Conservation (phyloP, 2,329 filamentous ascomycete species). For the Ascomycota sp. region DNA sequence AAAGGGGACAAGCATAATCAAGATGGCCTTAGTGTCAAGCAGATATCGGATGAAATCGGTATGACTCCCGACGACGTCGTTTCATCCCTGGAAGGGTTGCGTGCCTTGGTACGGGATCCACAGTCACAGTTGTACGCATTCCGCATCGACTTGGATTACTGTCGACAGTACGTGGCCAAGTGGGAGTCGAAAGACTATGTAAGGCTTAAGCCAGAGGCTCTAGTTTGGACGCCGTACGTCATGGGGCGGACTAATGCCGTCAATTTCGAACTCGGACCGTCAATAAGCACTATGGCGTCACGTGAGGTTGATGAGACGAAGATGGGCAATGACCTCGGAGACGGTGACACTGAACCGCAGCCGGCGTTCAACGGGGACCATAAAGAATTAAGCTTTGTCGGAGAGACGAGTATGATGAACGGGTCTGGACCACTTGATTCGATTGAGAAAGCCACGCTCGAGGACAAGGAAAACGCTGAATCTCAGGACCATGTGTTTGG, state of each 20-base stretch:
- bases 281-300: constrained; percentile 69
- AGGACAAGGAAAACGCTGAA: constrained; percentile 13
- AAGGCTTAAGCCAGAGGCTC: constrained; percentile 54
- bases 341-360: constrained; percentile 5
- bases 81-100: constrained; percentile 74
- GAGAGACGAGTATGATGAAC: constrained; percentile 3
- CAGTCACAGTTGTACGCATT: constrained; percentile 77
- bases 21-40: constrained; percentile 36
- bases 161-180: constrained; percentile 68
- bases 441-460: constrained; percentile 9
- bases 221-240: constrained; percentile 92
- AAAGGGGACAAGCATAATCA: constrained; percentile 12
- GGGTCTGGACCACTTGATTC: constrained; percentile 10
- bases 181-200: constrained; percentile 83
- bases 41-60: constrained; percentile 73
- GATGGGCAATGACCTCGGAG: constrained; percentile 12
- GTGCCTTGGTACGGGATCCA: constrained; percentile 77
- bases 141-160: constrained; percentile 68
- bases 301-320: constrained; percentile 50
- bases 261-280: constrained; percentile 64
- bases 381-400: background rate
- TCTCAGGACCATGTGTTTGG: constrained; percentile 8
- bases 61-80: constrained; percentile 95
- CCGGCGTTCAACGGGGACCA: constrained; percentile 7
- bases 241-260: constrained; percentile 76